phyloP scores from a whole-genome alignment of 228 moss, liverwort and hornwort genomes.

The Sphagnum fallax region DNA sequence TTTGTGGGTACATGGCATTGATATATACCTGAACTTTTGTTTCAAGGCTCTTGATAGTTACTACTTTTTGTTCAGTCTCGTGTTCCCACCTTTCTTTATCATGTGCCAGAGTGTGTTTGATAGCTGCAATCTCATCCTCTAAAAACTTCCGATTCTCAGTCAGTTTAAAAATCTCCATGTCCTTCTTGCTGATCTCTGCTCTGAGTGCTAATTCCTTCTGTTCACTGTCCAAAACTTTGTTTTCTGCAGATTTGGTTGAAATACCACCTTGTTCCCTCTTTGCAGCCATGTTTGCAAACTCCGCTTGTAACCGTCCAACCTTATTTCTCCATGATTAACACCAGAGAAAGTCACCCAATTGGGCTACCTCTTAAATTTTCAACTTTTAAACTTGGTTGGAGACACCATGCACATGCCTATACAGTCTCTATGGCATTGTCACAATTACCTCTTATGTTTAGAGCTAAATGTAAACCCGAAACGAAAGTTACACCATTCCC shows the following conservation, averaged over 20 bases:
- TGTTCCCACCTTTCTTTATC: conserved; percentile 14
- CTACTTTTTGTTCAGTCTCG: conserved; percentile 7
- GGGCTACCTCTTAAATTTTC: too few species aligned
- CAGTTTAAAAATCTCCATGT: conserved; percentile 21
- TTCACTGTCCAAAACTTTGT: background rate
- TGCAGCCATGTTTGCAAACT: conserved; percentile 21
- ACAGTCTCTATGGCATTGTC: too few species aligned
- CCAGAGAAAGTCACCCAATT: too few species aligned
- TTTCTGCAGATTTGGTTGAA: background rate
- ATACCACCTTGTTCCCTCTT: conserved; percentile 3
- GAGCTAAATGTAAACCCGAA: too few species aligned
- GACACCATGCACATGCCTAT: too few species aligned
- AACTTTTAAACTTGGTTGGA: too few species aligned
- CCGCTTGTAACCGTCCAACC: conserved; percentile 35
- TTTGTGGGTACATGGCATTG: too few species aligned
- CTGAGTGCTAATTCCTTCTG: conserved; percentile 1
- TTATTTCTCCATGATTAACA: background rate
- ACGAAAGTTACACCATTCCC: too few species aligned
- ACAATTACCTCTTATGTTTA: too few species aligned
- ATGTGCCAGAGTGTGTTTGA: conserved; percentile 10
- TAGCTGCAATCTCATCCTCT: conserved; percentile 19
- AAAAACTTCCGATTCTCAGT: conserved; percentile 23
- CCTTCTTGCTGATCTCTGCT: conserved; percentile 27
- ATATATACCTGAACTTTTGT: conserved; percentile 23
- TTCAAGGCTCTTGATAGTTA: conserved; percentile 5